Evolutionary conservation across 2,329 filamentous ascomycete species (phyloP).

Genomic region (Zymoseptoria tritici): DNA sequence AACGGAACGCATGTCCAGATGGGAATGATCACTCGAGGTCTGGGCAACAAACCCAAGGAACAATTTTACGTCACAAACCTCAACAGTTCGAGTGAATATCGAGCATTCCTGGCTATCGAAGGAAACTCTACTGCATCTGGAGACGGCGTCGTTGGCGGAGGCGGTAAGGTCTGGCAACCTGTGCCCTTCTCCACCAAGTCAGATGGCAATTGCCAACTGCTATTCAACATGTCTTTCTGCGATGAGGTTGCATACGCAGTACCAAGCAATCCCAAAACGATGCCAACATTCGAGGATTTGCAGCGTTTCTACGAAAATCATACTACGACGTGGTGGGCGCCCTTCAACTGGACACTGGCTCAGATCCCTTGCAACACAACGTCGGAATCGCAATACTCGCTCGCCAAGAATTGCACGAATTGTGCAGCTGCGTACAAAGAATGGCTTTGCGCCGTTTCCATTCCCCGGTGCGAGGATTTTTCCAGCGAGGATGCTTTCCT

Average conservation of each 20-base stretch:
- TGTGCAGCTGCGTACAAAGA: conserved; percentile 78
- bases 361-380: conserved; percentile 80
- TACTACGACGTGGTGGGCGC: conserved; percentile 60
- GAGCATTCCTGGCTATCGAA: conserved; percentile 62
- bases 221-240: conserved; percentile 86
- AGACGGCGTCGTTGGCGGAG: conserved; percentile 56
- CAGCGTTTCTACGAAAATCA: conserved; percentile 70
- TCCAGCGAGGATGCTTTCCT: conserved; percentile 50
- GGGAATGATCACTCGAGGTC: conserved; percentile 62
- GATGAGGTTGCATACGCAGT: conserved; percentile 84
- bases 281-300: conserved; percentile 39
- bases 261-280: conserved; percentile 62
- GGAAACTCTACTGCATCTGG: conserved; percentile 48
- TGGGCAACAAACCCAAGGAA: conserved; percentile 65
- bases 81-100: conserved; percentile 63
- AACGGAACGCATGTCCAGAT: conserved; percentile 40
- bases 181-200: conserved; percentile 72
- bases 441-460: conserved; percentile 90
- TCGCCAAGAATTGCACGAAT: conserved; percentile 66
- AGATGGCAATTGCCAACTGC: conserved; percentile 76
- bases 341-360: conserved; percentile 73
- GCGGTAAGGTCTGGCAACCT: conserved; percentile 62
- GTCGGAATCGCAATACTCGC: conserved; percentile 67
- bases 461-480: conserved; percentile 88
- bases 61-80: conserved; percentile 80